Evolutionary conservation across 2,329 filamentous ascomycete genomes (phyloP).

Genomic region (Sarocladium strictum): DNA sequence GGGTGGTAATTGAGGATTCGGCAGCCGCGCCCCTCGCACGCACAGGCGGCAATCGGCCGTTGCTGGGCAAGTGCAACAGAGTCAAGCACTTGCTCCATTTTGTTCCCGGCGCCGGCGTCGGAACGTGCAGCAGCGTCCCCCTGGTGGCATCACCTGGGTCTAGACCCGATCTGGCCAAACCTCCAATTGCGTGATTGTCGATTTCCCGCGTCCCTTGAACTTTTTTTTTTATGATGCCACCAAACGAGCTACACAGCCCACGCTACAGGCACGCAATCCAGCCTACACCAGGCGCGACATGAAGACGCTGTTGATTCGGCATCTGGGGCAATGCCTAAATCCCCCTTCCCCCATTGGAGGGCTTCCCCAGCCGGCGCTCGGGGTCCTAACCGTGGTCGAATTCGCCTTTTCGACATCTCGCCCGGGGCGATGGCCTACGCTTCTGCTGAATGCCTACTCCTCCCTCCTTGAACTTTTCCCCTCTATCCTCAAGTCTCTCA

Average conservation of each 20-base stretch:
- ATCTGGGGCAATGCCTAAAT: not conserved
- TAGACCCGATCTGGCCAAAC: not conserved
- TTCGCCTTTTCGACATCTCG: not conserved
- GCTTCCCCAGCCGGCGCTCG: constrained; percentile 1
- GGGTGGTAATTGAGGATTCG: no score
- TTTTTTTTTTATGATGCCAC: not conserved
- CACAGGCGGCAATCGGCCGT: not conserved
- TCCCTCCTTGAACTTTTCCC: not conserved
- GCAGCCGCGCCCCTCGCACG: no score
- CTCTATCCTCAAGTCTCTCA: not conserved
- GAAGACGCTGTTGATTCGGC: not conserved
- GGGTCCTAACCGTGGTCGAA: not conserved
- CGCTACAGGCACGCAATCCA: no score
- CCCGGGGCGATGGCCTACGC: not conserved
- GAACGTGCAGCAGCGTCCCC: not conserved
- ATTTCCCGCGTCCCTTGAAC: not conserved
- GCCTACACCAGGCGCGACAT: not conserved
- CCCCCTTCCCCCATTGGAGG: not conserved
- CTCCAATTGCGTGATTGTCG: constrained; percentile 8
- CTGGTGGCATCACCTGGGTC: constrained; percentile 5
- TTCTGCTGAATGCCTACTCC: not conserved
- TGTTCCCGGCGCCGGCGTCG: constrained; percentile 2
- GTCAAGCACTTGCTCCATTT: not conserved
- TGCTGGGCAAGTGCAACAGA: no score
- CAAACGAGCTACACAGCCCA: not conserved